Evolutionary conservation across 352 stramenopile genomes (phyloP).

Genomic region (Globisporangium iwayamae): DNA sequence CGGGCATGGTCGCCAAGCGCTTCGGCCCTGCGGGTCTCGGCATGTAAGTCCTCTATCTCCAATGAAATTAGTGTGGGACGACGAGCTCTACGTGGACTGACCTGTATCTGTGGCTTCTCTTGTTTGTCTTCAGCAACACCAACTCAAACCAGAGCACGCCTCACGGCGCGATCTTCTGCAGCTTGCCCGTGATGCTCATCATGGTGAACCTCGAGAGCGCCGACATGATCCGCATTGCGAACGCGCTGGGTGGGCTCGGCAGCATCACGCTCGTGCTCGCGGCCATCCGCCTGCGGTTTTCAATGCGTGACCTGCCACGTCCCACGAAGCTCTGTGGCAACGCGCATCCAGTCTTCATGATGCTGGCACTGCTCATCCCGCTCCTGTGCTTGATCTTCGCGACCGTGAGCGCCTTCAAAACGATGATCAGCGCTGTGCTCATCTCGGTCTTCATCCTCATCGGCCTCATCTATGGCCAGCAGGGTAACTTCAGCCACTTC

Average conservation of each 20-base stretch:
- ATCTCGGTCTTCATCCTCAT: conserved; percentile 45
- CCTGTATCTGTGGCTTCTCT: not conserved
- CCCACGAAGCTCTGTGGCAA: conserved; percentile 44
- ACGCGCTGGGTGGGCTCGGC: conserved; percentile 43
- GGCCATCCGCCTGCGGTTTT: conserved; percentile 37
- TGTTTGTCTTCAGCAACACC: conserved; percentile 14
- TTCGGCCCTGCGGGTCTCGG: conserved; percentile 44
- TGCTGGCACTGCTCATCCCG: conserved; percentile 32
- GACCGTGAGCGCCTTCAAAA: conserved; percentile 36
- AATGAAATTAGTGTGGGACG: not conserved
- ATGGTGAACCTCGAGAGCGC: conserved; percentile 47
- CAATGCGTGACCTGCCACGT: conserved; percentile 26
- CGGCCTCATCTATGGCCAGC: conserved; percentile 44
- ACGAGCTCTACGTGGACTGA: not conserved
- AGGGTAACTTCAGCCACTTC: conserved; percentile 48
- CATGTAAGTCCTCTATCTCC: conserved; percentile 23
- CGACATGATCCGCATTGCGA: conserved; percentile 54
- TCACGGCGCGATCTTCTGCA: conserved; percentile 50
- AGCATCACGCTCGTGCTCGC: conserved; percentile 38
- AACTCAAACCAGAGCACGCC: conserved; percentile 19
- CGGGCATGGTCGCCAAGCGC: conserved; percentile 46
- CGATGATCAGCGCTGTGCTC: conserved; percentile 37
- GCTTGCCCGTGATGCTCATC: conserved; percentile 53
- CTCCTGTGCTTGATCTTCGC: conserved; percentile 31
- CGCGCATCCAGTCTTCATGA: conserved; percentile 25